Conservation (phyloP, 1,284 basidiomycete genomes). For the Ceraceosorus bombacis region DNA sequence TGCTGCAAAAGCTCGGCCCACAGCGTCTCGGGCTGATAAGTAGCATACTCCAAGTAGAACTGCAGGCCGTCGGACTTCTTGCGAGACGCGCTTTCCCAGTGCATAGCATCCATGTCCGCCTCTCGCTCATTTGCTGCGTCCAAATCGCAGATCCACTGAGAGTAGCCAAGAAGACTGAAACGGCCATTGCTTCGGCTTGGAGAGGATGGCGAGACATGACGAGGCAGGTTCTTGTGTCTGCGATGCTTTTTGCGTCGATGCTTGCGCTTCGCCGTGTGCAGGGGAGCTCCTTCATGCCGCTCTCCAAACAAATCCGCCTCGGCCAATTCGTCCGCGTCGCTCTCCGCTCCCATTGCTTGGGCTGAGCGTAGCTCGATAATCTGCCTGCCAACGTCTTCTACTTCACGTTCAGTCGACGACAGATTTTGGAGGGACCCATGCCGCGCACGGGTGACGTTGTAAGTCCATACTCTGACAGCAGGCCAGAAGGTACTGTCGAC, state of each 20-base stretch:
- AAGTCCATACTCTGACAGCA: constrained; percentile 66
- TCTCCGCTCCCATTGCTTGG: constrained; percentile 1
- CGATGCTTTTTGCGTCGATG: constrained; percentile 7
- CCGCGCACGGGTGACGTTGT: constrained; percentile 35
- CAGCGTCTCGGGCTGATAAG: constrained; percentile 31
- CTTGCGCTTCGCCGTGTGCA: constrained; percentile 52
- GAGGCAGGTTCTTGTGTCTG: constrained; percentile 54
- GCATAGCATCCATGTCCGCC: constrained; percentile 9
- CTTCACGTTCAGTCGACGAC: constrained; percentile 40
- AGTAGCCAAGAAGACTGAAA: constrained; percentile 70
- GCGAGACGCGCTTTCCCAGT: constrained; percentile 5
- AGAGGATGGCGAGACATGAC: constrained; percentile 60
- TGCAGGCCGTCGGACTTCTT: constrained; percentile 11
- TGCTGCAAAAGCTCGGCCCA: constrained; percentile 29
- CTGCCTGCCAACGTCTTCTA: constrained; percentile 9
- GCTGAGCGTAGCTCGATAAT: not conserved
- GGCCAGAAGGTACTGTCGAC: constrained; percentile 62
- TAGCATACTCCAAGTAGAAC: constrained; percentile 42
- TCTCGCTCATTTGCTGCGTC: constrained; percentile 52
- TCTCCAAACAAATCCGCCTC: not conserved
- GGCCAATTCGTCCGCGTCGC: constrained; percentile 1
- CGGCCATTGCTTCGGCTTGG: constrained; percentile 64
- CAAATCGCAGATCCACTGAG: constrained; percentile 70
- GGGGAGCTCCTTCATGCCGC: constrained; percentile 5
- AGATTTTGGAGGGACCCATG: constrained; percentile 16